Conservation (phyloP, 2,329 filamentous ascomycete genomes). For the Clonostachys chloroleuca region DNA sequence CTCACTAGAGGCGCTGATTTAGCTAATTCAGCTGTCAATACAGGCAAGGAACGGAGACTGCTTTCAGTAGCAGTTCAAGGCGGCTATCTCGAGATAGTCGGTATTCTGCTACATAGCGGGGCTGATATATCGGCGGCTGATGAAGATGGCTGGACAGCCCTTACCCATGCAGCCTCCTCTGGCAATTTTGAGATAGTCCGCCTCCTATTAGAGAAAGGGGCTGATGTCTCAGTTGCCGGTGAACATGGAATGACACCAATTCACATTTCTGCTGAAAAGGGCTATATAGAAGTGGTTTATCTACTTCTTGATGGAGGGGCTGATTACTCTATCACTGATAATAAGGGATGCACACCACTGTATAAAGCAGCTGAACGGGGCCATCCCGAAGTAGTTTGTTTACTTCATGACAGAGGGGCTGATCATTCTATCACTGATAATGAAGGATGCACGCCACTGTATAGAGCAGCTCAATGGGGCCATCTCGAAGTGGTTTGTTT, state of each 20-base stretch:
- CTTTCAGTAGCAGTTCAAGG: no score
- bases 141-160: background rate
- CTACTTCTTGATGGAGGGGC: background rate
- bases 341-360: background rate
- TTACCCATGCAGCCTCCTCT: background rate
- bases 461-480: background rate
- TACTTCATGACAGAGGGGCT: background rate
- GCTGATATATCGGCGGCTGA: background rate
- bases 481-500: background rate
- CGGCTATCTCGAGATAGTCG: no score
- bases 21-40: no score
- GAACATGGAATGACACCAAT: background rate
- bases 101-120: background rate
- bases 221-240: background rate
- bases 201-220: background rate
- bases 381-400: background rate
- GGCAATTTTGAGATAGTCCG: background rate
- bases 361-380: background rate
- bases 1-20: no score
- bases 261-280: background rate
- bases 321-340: background rate
- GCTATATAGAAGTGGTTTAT: background rate
- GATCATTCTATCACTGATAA: background rate
- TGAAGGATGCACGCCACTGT: background rate
- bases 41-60: no score